Percentiles rank a stretch among this genome's conserved stretches.
Conservation (phyloP, 176 grass and related monocot species). For the Phragmites australis region DNA sequence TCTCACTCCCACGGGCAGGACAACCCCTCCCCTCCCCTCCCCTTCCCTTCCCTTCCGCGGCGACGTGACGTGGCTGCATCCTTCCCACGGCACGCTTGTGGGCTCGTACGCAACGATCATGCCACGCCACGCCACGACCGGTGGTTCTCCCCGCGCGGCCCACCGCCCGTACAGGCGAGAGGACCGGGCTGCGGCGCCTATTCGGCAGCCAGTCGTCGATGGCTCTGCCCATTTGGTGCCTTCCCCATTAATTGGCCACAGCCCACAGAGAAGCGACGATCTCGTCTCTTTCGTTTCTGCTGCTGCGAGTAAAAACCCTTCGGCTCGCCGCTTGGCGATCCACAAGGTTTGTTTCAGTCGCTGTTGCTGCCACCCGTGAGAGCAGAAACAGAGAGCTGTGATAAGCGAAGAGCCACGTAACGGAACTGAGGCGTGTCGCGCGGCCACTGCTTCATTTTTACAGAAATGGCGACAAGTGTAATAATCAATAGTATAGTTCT, state of each 20-base stretch:
- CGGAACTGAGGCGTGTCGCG: not conserved
- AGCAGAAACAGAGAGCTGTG: not conserved
- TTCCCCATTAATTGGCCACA: not conserved
- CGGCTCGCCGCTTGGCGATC: not conserved
- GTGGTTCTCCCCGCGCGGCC: not conserved
- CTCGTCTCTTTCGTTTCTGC: not conserved
- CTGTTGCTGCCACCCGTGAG: constrained; percentile 10
- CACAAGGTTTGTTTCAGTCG: not conserved
- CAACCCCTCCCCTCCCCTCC: not conserved
- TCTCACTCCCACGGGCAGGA: not conserved
- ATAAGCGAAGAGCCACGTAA: not conserved
- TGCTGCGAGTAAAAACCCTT: not conserved
- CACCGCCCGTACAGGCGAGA: constrained; percentile 9
- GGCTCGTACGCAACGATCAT: constrained; percentile 25
- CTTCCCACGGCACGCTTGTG: constrained; percentile 41
- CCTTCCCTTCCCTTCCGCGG: not conserved
- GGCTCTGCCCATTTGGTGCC: constrained; percentile 3
- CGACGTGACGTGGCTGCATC: constrained; percentile 59
- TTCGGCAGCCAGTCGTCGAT: not conserved
- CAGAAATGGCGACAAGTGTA: not conserved
- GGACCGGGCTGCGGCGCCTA: constrained; percentile 33
- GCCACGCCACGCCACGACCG: constrained; percentile 19
- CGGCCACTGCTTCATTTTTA: not conserved
- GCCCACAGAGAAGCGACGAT: not conserved
- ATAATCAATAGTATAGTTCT: not conserved